phyloP scores from a whole-genome alignment of 1,284 basidiomycete genomes.

The Schizophyllum amplum region DNA sequence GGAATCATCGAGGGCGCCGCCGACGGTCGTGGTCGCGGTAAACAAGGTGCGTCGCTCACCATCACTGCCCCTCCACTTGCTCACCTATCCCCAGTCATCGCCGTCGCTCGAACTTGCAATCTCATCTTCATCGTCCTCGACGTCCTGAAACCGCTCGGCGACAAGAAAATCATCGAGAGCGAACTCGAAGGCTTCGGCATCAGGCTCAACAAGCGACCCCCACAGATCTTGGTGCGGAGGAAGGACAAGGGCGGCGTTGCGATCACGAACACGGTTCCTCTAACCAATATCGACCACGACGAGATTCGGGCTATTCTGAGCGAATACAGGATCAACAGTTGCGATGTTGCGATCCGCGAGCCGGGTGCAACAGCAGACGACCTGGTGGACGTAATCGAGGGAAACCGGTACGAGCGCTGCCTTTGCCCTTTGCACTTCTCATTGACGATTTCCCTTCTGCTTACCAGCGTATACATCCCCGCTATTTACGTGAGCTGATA shows the following conservation, averaged over 20 bases:
- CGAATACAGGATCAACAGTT: constrained; percentile 88
- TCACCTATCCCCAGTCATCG: constrained; percentile 12
- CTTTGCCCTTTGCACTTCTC: background rate
- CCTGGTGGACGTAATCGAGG: constrained; percentile 94
- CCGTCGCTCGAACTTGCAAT: constrained; percentile 95
- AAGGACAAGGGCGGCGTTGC: constrained; percentile 95
- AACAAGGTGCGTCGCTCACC: constrained; percentile 50
- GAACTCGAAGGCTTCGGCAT: constrained; percentile 98
- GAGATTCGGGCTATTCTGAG: constrained; percentile 95
- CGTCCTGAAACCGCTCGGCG: constrained; percentile 93
- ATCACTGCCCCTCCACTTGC: constrained; percentile 8
- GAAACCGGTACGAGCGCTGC: constrained; percentile 55
- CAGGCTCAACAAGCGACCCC: constrained; percentile 92
- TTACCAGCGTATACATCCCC: constrained; percentile 83
- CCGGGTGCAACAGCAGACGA: constrained; percentile 94
- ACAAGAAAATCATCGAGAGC: constrained; percentile 86
- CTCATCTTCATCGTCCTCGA: constrained; percentile 98
- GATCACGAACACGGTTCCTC: constrained; percentile 92
- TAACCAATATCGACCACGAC: constrained; percentile 94
- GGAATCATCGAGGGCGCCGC: constrained; percentile 99
- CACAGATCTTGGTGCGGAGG: constrained; percentile 81
- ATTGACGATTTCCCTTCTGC: constrained; percentile 6
- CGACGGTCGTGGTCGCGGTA: constrained; percentile 95
- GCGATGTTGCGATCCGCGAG: constrained; percentile 92
- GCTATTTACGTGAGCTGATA: constrained; percentile 69